Conservation (phyloP, 192 early-diverging fungal species). For the Coemansia sp. region DNA sequence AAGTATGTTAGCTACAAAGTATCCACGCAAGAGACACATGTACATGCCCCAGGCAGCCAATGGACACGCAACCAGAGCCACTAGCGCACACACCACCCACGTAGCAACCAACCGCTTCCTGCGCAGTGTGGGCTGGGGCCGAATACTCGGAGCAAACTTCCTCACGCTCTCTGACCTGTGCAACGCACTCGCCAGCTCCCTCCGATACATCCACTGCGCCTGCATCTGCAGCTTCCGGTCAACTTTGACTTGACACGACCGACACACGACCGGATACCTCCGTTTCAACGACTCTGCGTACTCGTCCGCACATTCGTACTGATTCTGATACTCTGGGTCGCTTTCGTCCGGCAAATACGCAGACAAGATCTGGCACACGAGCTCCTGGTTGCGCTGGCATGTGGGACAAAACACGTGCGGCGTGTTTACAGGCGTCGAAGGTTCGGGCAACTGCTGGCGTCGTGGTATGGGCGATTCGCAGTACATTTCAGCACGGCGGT, state of each 20-base stretch:
- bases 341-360: constrained; percentile 43
- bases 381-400: constrained; percentile 51
- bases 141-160: constrained; percentile 12
- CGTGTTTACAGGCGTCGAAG: background rate
- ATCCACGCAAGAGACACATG: background rate
- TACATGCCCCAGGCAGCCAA: constrained; percentile 25
- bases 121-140: constrained; percentile 31
- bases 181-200: constrained; percentile 37
- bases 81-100: constrained; percentile 25
- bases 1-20: background rate
- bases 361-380: constrained; percentile 37
- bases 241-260: constrained; percentile 34
- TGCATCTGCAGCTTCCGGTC: constrained; percentile 35
- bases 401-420: constrained; percentile 29
- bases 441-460: background rate
- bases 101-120: constrained; percentile 23
- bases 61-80: constrained; percentile 12
- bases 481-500: constrained; percentile 39
- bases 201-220: constrained; percentile 36
- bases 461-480: constrained; percentile 17
- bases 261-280: constrained; percentile 44
- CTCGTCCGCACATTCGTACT: constrained; percentile 20
- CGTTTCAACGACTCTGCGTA: constrained; percentile 26
- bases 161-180: constrained; percentile 24
- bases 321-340: constrained; percentile 25